Conservation (phyloP, 129 eudicot genomes). For the Logfia minima region DNA sequence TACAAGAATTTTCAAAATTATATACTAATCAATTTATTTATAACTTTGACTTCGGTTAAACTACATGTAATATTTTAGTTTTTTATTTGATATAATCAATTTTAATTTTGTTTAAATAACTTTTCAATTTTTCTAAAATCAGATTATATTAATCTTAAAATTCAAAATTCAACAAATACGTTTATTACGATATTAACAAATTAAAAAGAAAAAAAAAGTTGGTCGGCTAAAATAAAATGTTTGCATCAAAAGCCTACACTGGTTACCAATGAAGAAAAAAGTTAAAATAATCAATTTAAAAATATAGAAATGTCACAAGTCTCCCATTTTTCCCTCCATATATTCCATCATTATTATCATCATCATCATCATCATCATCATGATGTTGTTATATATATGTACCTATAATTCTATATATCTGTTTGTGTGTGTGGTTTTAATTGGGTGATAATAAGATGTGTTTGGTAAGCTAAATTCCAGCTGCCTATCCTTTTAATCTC, state of each 20-base stretch:
- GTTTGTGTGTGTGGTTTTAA: conserved; percentile 26
- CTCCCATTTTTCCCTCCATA: conserved; percentile 38
- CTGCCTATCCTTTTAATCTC: conserved; percentile 44
- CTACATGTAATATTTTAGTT: too few species aligned
- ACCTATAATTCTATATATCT: neutral
- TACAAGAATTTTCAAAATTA: neutral
- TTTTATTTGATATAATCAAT: too few species aligned
- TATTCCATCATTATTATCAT: conserved; percentile 2
- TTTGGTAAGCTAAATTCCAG: conserved; percentile 68
- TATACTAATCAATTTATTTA: too few species aligned
- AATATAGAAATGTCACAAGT: conserved; percentile 19
- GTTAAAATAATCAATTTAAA: neutral
- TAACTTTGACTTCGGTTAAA: neutral
- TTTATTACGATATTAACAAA: neutral
- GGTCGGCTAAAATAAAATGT: neutral
- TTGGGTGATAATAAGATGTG: conserved; percentile 29
- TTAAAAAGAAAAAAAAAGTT: neutral
- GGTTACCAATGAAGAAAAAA: conserved; percentile 21
- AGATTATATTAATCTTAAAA: too few species aligned
- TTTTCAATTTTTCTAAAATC: too few species aligned
- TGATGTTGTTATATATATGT: neutral
- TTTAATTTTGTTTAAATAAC: neutral
- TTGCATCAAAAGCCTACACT: neutral
- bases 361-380: conserved; percentile 11
- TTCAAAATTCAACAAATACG: too few species aligned